phyloP scores from a whole-genome alignment of 2,329 filamentous ascomycete species.

The Proliferodiscus dingleyae region DNA sequence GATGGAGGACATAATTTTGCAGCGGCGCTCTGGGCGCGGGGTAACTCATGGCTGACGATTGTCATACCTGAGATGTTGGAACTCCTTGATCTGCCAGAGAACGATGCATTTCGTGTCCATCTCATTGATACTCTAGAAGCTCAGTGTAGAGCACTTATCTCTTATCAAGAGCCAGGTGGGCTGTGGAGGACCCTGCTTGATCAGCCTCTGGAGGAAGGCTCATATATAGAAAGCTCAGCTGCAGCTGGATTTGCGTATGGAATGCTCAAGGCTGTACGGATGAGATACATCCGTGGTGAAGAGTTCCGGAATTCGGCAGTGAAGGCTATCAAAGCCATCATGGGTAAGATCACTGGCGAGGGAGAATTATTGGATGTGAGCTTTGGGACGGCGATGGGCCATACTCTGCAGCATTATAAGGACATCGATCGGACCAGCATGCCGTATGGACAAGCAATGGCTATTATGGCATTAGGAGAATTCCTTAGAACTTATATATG shows the following conservation, averaged over 20 bases:
- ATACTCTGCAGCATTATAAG: slow-evolving; percentile 69
- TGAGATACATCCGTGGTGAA: slow-evolving; percentile 57
- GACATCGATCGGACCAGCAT: slow-evolving; percentile 73
- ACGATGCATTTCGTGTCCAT: slow-evolving; percentile 55
- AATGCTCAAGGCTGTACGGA: slow-evolving; percentile 67
- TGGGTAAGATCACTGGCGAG: slow-evolving; percentile 58
- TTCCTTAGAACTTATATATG: slow-evolving; percentile 56
- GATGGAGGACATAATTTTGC: slow-evolving; percentile 61
- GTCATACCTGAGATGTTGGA: slow-evolving; percentile 80
- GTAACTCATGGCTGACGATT: slow-evolving; percentile 74
- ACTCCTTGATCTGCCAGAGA: slow-evolving; percentile 54
- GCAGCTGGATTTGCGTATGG: slow-evolving; percentile 79
- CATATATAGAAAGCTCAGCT: slow-evolving; percentile 71
- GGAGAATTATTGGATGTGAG: slow-evolving; percentile 71
- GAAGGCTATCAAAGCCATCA: slow-evolving; percentile 61
- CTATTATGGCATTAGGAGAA: slow-evolving; percentile 75
- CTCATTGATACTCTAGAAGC: slow-evolving; percentile 61
- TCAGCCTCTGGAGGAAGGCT: slow-evolving; percentile 58
- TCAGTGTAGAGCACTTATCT: slow-evolving; percentile 61
- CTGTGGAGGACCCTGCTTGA: slow-evolving; percentile 74
- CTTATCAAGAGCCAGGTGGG: slow-evolving; percentile 56
- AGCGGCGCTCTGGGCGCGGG: slow-evolving; percentile 51
- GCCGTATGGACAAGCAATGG: slow-evolving; percentile 83
- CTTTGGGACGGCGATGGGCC: slow-evolving; percentile 76
- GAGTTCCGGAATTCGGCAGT: slow-evolving; percentile 58